Percentiles rank a stretch among this genome's conserved stretches.
These are phyloP conservation scores for Solanum commersonii DNA, from an alignment of 257 asterid species.

Conservation along the genomic window DNA sequence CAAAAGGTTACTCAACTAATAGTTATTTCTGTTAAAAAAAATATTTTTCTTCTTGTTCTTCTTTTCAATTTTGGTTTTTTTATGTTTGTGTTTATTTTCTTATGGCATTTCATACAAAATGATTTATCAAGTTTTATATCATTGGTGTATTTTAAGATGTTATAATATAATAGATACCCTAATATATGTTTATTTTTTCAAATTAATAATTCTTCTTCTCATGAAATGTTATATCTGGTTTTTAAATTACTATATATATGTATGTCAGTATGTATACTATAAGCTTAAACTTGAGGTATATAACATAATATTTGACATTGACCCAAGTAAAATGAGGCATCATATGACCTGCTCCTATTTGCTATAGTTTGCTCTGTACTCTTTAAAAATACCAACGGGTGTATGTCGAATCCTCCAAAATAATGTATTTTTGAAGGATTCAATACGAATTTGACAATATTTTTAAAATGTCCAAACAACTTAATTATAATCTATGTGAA, in stretches of 20 bases:
- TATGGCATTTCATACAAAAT: not conserved
- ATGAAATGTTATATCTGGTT: not conserved
- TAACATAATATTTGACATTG: not conserved
- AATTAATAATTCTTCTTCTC: not conserved
- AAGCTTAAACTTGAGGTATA: not conserved
- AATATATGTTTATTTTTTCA: not conserved
- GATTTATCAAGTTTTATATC: not conserved
- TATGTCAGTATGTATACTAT: too few relatives aligned
- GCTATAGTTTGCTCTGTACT: not conserved
- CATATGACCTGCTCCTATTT: not conserved
- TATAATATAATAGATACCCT: not conserved
- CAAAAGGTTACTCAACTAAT: not conserved
- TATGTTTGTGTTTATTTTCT: not conserved
- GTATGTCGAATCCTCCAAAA: too few relatives aligned
- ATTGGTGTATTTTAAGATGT: not conserved
- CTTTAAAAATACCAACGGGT: too few relatives aligned
- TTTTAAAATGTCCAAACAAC: rapidly evolving
- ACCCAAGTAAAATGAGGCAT: not conserved
- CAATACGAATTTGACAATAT: too few relatives aligned
- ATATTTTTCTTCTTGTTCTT: not conserved
- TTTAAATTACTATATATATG: too few relatives aligned
- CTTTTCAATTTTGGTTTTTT: not conserved
- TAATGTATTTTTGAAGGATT: too few relatives aligned
- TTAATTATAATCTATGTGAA: too few relatives aligned
- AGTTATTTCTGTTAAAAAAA: not conserved